phyloP scores from a whole-genome alignment of 2,329 filamentous ascomycete genomes.

The Apiospora hydei region DNA sequence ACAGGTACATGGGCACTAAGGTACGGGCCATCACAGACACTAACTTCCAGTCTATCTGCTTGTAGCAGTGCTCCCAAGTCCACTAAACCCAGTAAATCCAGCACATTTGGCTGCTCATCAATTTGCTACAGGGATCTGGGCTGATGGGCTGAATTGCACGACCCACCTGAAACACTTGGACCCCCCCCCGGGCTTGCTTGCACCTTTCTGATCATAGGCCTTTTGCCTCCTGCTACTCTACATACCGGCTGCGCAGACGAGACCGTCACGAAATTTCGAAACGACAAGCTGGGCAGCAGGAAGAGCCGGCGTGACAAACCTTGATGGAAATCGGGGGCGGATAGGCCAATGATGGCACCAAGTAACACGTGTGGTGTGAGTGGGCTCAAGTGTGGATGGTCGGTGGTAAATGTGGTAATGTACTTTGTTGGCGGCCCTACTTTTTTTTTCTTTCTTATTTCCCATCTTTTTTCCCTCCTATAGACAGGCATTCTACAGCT shows the following conservation, averaged over 20 bases:
- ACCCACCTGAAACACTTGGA: conserved; percentile 25
- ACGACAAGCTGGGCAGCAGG: background rate
- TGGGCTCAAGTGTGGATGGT: conserved; percentile 4
- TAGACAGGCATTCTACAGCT: conserved; percentile 16
- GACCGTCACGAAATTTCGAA: conserved; percentile 10
- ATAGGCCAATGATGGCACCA: conserved; percentile 9
- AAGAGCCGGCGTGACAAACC: background rate
- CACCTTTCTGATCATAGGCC: conserved; percentile 4
- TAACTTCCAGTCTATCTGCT: conserved; percentile 15
- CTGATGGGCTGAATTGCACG: conserved; percentile 17
- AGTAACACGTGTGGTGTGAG: conserved; percentile 18
- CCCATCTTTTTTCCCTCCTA: background rate
- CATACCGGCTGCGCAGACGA: background rate
- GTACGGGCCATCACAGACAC: conserved; percentile 10
- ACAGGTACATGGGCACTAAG: background rate
- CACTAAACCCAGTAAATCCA: conserved; percentile 13
- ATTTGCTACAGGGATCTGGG: conserved; percentile 20
- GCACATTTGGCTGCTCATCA: conserved; percentile 13
- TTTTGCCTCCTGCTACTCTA: background rate
- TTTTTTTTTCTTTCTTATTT: conserved; percentile 16
- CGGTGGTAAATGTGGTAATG: background rate
- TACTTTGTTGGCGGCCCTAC: conserved; percentile 16
- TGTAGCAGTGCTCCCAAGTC: background rate
- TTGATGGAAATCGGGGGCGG: background rate
- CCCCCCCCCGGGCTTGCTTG: conserved; percentile 16